These are phyloP conservation scores for Leishmania lainsoni DNA, from an alignment of 208 protist species.

Conservation along the genomic window DNA sequence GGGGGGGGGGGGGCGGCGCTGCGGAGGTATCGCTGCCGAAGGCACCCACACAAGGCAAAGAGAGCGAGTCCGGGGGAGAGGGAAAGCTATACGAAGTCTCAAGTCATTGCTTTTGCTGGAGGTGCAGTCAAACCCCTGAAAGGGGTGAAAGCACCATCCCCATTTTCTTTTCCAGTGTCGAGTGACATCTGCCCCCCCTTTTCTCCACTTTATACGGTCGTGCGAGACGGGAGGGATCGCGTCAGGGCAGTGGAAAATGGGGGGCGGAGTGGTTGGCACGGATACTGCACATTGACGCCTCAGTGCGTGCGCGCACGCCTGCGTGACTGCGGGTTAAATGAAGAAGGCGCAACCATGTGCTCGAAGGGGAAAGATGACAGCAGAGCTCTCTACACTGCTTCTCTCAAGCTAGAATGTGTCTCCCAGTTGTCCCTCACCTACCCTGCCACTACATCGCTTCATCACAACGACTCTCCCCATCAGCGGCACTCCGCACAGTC, in stretches of 20 bases:
- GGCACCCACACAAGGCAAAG: not conserved
- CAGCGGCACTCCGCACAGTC: conserved; percentile 4
- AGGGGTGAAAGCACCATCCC: not conserved
- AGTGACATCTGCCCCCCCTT: not conserved
- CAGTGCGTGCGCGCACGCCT: not conserved
- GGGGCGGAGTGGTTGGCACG: not conserved
- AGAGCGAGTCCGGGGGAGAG: not conserved
- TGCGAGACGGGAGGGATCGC: not conserved
- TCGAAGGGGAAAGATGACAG: not conserved
- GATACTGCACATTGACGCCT: not conserved
- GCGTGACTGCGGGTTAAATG: not conserved
- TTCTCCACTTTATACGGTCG: not conserved
- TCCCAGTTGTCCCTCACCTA: not conserved
- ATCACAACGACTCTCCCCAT: not conserved
- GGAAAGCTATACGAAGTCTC: not conserved
- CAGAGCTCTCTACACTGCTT: not conserved
- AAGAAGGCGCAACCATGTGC: not conserved
- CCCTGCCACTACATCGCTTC: not conserved
- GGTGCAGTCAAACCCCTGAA: not conserved
- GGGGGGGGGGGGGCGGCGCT: not conserved
- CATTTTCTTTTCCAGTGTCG: not conserved
- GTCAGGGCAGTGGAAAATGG: not conserved
- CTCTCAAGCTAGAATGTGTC: not conserved
- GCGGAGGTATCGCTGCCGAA: not conserved
- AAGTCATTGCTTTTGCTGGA: not conserved